Conservation (phyloP, 352 stramenopile genomes). For the Globisporangium nunn region DNA sequence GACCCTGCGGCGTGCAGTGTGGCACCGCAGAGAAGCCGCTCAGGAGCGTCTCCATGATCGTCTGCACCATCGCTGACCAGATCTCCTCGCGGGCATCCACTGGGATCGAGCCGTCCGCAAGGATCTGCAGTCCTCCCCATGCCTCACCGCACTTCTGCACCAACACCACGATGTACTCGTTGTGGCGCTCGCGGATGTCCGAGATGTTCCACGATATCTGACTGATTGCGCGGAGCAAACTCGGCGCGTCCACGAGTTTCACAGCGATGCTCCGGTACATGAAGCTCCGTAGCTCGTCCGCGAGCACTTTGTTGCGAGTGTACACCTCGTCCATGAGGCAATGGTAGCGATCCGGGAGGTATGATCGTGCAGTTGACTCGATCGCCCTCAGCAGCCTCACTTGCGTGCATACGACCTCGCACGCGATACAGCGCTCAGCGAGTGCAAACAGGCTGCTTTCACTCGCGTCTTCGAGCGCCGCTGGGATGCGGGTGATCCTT, state of each 20-base stretch:
- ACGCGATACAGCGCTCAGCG: slow-evolving; percentile 54
- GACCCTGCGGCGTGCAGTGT: slow-evolving; percentile 91
- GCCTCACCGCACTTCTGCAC: slow-evolving; percentile 79
- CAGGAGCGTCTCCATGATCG: slow-evolving; percentile 87
- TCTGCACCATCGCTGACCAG: slow-evolving; percentile 78
- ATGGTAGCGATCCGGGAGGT: slow-evolving; percentile 55
- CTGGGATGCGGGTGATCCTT: slow-evolving; percentile 36
- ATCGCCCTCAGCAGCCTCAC: slow-evolving; percentile 57
- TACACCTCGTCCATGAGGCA: slow-evolving; percentile 70
- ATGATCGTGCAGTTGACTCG: slow-evolving; percentile 52
- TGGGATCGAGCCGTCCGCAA: slow-evolving; percentile 58
- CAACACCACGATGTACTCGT: slow-evolving; percentile 73
- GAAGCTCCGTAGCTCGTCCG: slow-evolving; percentile 52
- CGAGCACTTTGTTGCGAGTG: slow-evolving; percentile 35
- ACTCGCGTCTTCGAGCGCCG: slow-evolving; percentile 36
- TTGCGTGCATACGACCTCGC: slow-evolving; percentile 55
- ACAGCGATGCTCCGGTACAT: slow-evolving; percentile 50
- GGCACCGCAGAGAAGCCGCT: slow-evolving; percentile 86
- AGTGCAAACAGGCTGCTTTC: slow-evolving; percentile 57
- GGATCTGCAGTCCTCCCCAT: slow-evolving; percentile 65
- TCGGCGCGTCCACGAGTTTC: slow-evolving; percentile 34
- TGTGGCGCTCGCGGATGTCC: slow-evolving; percentile 62
- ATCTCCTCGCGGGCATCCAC: slow-evolving; percentile 64
- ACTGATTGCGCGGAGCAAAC: slow-evolving; percentile 33
- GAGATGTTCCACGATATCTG: slow-evolving; percentile 58